Evolutionary conservation across 2,329 filamentous ascomycete genomes (phyloP).

Genomic region (Byssothecium circinans): DNA sequence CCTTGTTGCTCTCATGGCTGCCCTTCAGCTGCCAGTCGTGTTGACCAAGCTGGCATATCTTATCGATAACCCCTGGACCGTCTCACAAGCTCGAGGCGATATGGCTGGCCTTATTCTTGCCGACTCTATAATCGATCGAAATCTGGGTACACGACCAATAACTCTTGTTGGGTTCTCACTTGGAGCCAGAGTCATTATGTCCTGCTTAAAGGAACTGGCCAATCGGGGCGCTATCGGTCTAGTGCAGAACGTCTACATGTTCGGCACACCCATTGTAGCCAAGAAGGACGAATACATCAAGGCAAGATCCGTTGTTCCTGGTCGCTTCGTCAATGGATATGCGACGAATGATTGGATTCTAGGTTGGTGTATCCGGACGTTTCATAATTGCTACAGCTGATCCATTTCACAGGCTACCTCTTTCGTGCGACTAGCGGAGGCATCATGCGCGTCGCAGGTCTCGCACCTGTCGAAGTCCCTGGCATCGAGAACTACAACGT

Average conservation of each 20-base stretch:
- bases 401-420: conserved; percentile 63
- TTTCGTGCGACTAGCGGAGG: conserved; percentile 94
- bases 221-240: conserved; percentile 81
- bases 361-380: conserved; percentile 48
- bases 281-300: conserved; percentile 87
- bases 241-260: conserved; percentile 92
- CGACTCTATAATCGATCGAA: conserved; percentile 89
- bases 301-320: conserved; percentile 79
- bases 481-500: conserved; percentile 89
- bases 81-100: conserved; percentile 89
- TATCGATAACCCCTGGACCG: conserved; percentile 97
- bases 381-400: conserved; percentile 10
- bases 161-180: conserved; percentile 95
- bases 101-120: conserved; percentile 88
- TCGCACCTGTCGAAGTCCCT: conserved; percentile 76
- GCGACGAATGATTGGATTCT: conserved; percentile 97
- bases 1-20: conserved; percentile 85
- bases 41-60: conserved; percentile 92
- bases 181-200: conserved; percentile 88
- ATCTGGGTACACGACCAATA: conserved; percentile 85
- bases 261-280: conserved; percentile 87
- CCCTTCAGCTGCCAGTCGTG: conserved; percentile 86
- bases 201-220: conserved; percentile 83
- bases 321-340: conserved; percentile 94
- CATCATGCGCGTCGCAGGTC: conserved; percentile 82